These are phyloP conservation scores for Crotalaria pallida DNA, from an alignment of 306 rosid genomes.

Conservation along the genomic window DNA sequence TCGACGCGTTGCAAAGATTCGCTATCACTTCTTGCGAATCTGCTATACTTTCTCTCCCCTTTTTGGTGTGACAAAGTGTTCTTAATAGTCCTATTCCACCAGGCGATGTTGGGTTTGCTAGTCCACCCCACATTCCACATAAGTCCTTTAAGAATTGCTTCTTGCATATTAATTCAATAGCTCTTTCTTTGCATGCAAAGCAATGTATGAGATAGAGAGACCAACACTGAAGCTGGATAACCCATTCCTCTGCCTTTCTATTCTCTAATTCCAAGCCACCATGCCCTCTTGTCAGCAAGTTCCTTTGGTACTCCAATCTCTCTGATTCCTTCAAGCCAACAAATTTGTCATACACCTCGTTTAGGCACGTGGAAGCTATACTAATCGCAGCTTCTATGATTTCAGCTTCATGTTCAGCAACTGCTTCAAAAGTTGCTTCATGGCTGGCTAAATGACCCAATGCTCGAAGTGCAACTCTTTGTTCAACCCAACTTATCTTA, in stretches of 20 bases:
- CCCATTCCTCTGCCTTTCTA: conserved; percentile 70
- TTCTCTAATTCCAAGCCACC: conserved; percentile 54
- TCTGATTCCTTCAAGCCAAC: conserved; percentile 24
- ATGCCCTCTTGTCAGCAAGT: conserved; percentile 55
- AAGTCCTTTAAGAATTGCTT: conserved; percentile 33
- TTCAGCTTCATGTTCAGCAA: conserved; percentile 35
- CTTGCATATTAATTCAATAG: conserved; percentile 46
- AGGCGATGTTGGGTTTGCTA: conserved; percentile 40
- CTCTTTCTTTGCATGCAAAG: conserved; percentile 48
- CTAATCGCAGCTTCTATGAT: conserved; percentile 38
- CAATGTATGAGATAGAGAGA: conserved; percentile 49
- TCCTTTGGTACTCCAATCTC: conserved; percentile 51
- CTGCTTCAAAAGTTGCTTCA: conserved; percentile 40
- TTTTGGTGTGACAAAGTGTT: conserved; percentile 43
- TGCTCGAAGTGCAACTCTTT: conserved; percentile 65
- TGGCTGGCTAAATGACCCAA: conserved; percentile 58
- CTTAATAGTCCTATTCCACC: conserved; percentile 49
- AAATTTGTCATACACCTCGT: conserved; percentile 44
- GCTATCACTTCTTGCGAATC: conserved; percentile 29
- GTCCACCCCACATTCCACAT: conserved; percentile 61
- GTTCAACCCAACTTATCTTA: conserved; percentile 66
- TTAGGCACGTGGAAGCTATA: conserved; percentile 35
- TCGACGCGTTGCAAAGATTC: conserved; percentile 41
- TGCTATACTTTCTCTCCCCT: conserved; percentile 46
- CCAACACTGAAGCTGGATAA: conserved; percentile 63